A percentile compares a stretch with the other conserved stretches of the same genome.
These are phyloP conservation scores for Yamadazyma sp. DNA, from an alignment of 1,139 yeast genomes.

Conservation along the genomic window DNA sequence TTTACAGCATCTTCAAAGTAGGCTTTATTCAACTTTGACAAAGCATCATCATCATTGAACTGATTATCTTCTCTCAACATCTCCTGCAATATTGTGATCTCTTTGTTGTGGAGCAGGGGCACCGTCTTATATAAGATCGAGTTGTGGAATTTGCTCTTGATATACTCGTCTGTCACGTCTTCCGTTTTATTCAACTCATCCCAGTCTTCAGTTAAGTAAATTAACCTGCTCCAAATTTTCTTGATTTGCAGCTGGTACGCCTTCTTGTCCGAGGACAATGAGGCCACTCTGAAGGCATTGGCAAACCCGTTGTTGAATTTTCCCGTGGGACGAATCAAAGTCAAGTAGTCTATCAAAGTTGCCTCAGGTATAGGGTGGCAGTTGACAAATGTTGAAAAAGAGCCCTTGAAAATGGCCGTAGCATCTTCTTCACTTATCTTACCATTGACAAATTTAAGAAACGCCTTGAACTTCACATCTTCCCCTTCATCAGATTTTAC, in stretches of 20 bases:
- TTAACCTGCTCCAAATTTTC: constrained; percentile 63
- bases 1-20: constrained; percentile 16
- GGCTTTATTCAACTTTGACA: constrained; percentile 16
- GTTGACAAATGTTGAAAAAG: constrained; percentile 34
- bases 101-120: constrained; percentile 11
- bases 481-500: constrained; percentile 13
- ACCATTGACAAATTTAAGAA: constrained; percentile 20
- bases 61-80: constrained; percentile 9
- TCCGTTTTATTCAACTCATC: constrained; percentile 36
- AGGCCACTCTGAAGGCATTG: constrained; percentile 37
- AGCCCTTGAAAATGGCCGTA: constrained; percentile 25
- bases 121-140: constrained; percentile 52
- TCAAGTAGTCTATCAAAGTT: constrained; percentile 58
- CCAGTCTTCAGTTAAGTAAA: constrained; percentile 62
- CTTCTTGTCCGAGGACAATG: constrained; percentile 27
- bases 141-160: constrained; percentile 38
- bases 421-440: constrained; percentile 15
- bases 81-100: constrained; percentile 14
- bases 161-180: constrained; percentile 43
- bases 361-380: constrained; percentile 41
- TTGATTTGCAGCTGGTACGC: constrained; percentile 22
- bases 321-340: constrained; percentile 43
- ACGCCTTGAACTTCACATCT: constrained; percentile 18
- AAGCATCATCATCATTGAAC: constrained; percentile 13
- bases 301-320: constrained; percentile 27